phyloP scores from a whole-genome alignment of 2,329 filamentous ascomycete genomes.

The Xylaria sp. region DNA sequence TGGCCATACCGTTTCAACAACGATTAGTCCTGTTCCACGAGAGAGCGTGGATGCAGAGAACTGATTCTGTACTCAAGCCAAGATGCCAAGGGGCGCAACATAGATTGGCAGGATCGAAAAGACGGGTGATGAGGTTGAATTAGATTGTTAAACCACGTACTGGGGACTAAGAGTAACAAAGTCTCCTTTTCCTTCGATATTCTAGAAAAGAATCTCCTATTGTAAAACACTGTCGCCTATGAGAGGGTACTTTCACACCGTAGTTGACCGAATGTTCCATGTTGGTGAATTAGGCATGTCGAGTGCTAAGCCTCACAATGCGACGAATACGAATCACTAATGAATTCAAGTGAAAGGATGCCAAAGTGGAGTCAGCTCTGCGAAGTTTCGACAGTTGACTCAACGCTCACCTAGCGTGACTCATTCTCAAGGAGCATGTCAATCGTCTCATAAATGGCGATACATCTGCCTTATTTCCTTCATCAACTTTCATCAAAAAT shows the following conservation, averaged over 20 bases:
- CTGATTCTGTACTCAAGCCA: not conserved
- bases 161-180: not conserved
- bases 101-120: not conserved
- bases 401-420: constrained; percentile 19
- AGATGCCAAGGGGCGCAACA: not conserved
- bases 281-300: not conserved
- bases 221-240: not conserved
- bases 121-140: not conserved
- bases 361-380: not conserved
- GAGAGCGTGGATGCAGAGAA: constrained; percentile 9
- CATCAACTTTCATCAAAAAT: not conserved
- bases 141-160: not conserved
- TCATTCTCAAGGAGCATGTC: constrained; percentile 7
- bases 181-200: not conserved
- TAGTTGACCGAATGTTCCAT: not conserved
- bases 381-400: constrained; percentile 4
- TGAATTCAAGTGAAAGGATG: not conserved
- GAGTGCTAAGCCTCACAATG: not conserved
- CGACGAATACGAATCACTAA: constrained; percentile 5
- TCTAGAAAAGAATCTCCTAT: not conserved
- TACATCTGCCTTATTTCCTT: not conserved
- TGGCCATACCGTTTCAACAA: constrained; percentile 19
- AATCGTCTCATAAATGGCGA: not conserved
- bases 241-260: not conserved
- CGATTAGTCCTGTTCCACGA: not conserved